A percentile compares a stretch with the other conserved stretches of the same genome.
Conservation (phyloP, 139 green algal species). For the Penium margaritaceum region DNA sequence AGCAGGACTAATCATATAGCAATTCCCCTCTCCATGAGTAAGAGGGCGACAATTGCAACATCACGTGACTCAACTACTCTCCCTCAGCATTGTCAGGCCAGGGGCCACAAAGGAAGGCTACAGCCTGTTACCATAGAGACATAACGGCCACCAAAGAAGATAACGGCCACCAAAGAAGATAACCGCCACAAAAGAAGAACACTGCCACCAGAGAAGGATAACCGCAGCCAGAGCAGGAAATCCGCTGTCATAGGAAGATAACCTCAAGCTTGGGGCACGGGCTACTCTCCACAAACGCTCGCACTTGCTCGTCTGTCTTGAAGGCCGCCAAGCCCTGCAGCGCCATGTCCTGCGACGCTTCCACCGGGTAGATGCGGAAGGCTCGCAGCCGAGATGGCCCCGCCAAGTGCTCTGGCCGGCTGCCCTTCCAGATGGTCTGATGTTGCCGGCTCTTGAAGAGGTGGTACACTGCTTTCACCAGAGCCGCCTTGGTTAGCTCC, state of each 20-base stretch:
- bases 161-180: too few species aligned
- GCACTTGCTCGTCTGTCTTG: conserved; percentile 26
- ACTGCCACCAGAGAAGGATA: too few species aligned
- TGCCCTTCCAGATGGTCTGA: conserved; percentile 14
- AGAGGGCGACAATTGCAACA: too few species aligned
- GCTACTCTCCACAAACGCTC: conserved; percentile 13
- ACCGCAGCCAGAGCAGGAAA: too few species aligned
- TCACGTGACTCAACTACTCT: too few species aligned
- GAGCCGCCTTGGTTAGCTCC: conserved; percentile 12
- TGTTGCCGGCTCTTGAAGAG: conserved; percentile 19
- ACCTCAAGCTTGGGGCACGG: conserved; percentile 30
- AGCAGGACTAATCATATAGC: too few species aligned
- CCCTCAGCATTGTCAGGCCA: too few species aligned
- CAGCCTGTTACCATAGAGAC: too few species aligned
- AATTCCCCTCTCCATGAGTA: too few species aligned
- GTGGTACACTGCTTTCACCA: conserved; percentile 14
- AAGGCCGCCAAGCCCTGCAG: conserved; percentile 21
- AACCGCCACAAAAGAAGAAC: too few species aligned
- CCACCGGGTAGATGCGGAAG: conserved; percentile 26
- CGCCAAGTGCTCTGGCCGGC: conserved; percentile 1
- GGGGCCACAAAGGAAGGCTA: too few species aligned
- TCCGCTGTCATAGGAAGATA: conserved; percentile 38
- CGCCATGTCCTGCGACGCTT: conserved; percentile 1
- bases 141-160: too few species aligned
- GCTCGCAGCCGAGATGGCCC: not conserved